Conservation (phyloP, 1,284 basidiomycete genomes). For the Cystobasidium slooffiae region DNA sequence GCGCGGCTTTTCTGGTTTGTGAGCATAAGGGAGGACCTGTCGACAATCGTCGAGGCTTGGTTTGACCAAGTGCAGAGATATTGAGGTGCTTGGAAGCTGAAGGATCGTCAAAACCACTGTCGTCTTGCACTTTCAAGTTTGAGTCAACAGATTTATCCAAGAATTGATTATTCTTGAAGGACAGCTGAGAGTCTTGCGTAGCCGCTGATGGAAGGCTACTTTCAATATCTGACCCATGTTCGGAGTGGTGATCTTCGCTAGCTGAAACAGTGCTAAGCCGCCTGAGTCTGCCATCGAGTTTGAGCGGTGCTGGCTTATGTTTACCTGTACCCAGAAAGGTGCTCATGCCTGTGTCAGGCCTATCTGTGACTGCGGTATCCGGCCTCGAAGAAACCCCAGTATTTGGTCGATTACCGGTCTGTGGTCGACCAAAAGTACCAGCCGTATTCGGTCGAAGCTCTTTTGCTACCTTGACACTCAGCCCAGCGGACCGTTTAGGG, state of each 20-base stretch:
- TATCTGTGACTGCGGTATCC: constrained; percentile 17
- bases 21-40: neutral
- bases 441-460: constrained; percentile 33
- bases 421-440: constrained; percentile 35
- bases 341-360: constrained; percentile 15
- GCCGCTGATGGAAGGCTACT: neutral
- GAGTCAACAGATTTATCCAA: neutral
- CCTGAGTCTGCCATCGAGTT: constrained; percentile 19
- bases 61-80: neutral
- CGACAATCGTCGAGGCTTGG: neutral
- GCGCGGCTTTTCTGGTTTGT: neutral
- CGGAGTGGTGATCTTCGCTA: neutral
- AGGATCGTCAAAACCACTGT: constrained; percentile 17
- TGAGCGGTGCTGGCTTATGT: neutral
- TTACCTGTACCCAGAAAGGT: neutral
- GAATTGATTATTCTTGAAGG: neutral
- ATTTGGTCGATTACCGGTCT: constrained; percentile 20
- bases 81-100: neutral
- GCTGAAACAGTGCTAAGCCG: neutral
- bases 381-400: constrained; percentile 15
- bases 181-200: neutral
- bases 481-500: neutral
- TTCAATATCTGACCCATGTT: neutral
- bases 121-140: neutral
- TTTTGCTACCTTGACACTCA: constrained; percentile 8